Evolutionary conservation across 2,329 filamentous ascomycete genomes (phyloP).

Genomic region (Teratosphaeriaceae sp.): DNA sequence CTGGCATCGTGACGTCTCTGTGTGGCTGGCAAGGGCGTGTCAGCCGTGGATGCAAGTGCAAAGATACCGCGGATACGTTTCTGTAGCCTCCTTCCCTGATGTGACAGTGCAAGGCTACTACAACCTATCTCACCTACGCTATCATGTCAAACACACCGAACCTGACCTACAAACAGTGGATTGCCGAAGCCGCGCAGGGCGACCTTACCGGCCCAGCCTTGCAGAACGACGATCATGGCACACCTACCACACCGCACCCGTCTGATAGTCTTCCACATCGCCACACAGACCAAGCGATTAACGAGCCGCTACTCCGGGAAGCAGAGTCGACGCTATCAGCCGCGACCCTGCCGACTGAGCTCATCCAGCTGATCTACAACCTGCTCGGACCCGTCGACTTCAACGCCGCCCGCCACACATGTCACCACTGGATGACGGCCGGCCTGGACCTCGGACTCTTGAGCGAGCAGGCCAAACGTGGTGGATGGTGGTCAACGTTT

Average conservation of each 20-base stretch:
- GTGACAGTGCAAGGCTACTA: too few relatives aligned
- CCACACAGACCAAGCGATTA: background rate
- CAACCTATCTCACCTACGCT: too few relatives aligned
- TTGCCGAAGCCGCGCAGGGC: background rate
- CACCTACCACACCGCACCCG: background rate
- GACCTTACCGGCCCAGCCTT: background rate
- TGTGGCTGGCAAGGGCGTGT: too few relatives aligned
- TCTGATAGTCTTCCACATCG: background rate
- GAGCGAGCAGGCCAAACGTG: slow-evolving; percentile 3
- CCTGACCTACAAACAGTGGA: background rate
- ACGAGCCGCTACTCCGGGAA: background rate
- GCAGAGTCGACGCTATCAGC: background rate
- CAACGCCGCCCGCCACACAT: slow-evolving; percentile 5
- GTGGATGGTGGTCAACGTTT: slow-evolving; percentile 4
- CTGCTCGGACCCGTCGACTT: slow-evolving; percentile 5
- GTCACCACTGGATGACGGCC: slow-evolving; percentile 3
- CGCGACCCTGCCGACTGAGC: slow-evolving; percentile 3
- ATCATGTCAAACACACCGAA: background rate
- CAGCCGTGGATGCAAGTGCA: too few relatives aligned
- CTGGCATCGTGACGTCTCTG: too few relatives aligned
- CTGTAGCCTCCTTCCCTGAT: too few relatives aligned
- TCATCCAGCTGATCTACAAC: slow-evolving; percentile 3
- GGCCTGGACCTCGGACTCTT: slow-evolving; percentile 3
- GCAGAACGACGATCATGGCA: background rate
- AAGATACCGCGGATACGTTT: too few relatives aligned